phyloP scores from a whole-genome alignment of 352 stramenopile genomes.

The Pythium oligandrum region DNA sequence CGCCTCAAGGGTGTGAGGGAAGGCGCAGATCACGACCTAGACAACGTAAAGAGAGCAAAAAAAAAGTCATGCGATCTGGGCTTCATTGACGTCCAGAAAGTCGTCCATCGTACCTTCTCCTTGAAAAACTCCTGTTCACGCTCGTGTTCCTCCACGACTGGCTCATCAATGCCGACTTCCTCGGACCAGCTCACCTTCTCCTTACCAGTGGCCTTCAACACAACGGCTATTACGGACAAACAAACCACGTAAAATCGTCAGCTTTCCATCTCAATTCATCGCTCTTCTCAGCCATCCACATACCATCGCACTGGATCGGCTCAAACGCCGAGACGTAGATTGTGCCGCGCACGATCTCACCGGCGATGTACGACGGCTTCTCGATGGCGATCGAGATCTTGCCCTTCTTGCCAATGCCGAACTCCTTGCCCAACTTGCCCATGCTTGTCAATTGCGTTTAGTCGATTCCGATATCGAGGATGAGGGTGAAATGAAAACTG shows the following conservation, averaged over 20 bases:
- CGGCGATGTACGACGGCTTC: slow-evolving; percentile 57
- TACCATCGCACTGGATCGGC: slow-evolving; percentile 62
- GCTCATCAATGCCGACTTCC: slow-evolving; percentile 24
- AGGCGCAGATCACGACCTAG: slow-evolving; percentile 45
- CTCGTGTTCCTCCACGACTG: slow-evolving; percentile 23
- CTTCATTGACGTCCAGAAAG: not conserved
- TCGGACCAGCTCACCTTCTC: slow-evolving; percentile 60
- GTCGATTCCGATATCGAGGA: too few species aligned
- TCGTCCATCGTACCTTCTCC: slow-evolving; percentile 28
- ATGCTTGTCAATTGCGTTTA: not conserved
- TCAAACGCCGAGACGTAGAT: slow-evolving; percentile 59
- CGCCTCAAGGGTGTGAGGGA: slow-evolving; percentile 25
- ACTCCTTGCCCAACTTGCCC: slow-evolving; percentile 26
- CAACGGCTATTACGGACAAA: slow-evolving; percentile 27
- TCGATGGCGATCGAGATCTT: slow-evolving; percentile 55
- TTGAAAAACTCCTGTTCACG: slow-evolving; percentile 56
- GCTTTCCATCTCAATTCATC: too few species aligned
- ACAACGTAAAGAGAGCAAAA: not conserved
- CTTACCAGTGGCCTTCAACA: slow-evolving; percentile 64
- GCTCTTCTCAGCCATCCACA: not conserved
- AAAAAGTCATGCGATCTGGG: not conserved
- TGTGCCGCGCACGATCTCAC: slow-evolving; percentile 54
- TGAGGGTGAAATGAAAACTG: too few species aligned
- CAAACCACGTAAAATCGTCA: too few species aligned
- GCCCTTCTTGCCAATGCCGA: slow-evolving; percentile 59